phyloP scores from a whole-genome alignment of 768 basidiomycete species.

The Suillus spraguei region DNA sequence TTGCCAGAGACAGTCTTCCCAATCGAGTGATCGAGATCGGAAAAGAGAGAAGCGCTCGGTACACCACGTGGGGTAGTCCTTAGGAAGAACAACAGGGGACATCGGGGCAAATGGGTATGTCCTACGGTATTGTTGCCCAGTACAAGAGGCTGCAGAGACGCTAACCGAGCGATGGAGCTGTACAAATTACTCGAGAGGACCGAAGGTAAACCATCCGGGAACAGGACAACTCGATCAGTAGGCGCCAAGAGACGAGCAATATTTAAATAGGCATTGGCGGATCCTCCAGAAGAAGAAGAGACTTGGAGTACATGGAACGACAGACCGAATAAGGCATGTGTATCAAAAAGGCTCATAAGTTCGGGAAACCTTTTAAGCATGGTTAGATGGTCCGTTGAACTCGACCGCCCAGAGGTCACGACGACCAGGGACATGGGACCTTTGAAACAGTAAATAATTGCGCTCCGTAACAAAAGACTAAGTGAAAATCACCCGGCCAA shows the following conservation, averaged over 20 bases:
- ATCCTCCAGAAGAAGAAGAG: slow-evolving; percentile 34
- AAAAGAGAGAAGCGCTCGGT: slow-evolving; percentile 54
- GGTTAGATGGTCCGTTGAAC: slow-evolving; percentile 25
- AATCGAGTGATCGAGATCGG: slow-evolving; percentile 50
- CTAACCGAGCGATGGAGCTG: slow-evolving; percentile 15
- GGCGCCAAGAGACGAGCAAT: slow-evolving; percentile 61
- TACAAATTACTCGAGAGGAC: slow-evolving; percentile 24
- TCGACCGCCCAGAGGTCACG: slow-evolving; percentile 37
- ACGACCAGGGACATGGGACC: slow-evolving; percentile 55
- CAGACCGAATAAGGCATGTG: slow-evolving; percentile 22
- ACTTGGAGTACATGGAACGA: slow-evolving; percentile 53
- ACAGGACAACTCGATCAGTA: slow-evolving; percentile 49
- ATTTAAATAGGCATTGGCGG: slow-evolving; percentile 60
- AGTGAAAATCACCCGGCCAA: slow-evolving; percentile 46
- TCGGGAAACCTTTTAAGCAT: slow-evolving; percentile 19
- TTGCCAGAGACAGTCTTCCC: slow-evolving; percentile 71
- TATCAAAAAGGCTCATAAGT: slow-evolving; percentile 15
- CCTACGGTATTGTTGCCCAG: slow-evolving; percentile 31
- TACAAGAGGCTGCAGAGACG: slow-evolving; percentile 26
- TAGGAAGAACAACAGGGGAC: slow-evolving; percentile 47
- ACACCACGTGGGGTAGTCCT: slow-evolving; percentile 59
- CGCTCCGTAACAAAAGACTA: not conserved
- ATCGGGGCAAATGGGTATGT: slow-evolving; percentile 42
- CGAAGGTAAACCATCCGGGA: slow-evolving; percentile 47
- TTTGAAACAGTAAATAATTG: slow-evolving; percentile 18